Evolutionary conservation across 805 yeast genomes (phyloP), one percentile per base, ranked within the genome.

Genomic region (Starmerella kuoi): DNA sequence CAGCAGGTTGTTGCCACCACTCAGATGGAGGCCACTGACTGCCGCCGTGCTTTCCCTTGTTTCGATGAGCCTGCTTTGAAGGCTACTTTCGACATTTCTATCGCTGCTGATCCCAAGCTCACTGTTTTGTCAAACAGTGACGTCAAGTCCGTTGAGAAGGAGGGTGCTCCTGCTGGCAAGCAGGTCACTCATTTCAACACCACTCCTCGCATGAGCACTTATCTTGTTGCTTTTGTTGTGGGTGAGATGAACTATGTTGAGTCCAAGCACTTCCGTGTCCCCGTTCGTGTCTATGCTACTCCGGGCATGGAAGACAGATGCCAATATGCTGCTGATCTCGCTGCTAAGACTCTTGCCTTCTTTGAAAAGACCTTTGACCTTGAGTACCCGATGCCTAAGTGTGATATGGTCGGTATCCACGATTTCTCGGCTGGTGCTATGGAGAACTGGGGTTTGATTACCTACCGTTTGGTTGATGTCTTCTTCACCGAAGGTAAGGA

Each of bases 391-490:
- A 67, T 83, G 52, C 88, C 93, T 35, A 83, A 83, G 61, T 64
- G 82, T 59, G 94, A 84, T 57, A 66, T 81, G 61, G 65, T 84
- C 30, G 87, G 87, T 3, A 78, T 83, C 44, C 87, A 83, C 51
- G 74, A 80, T 39, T 80, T 78, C 57, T 73, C 82, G 25, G 86
- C 85, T 44, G 83, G 84, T 53, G 94, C 93, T 19, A 83, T 83
- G 94, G 94, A 83, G 63, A 84, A 84, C 65, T 83, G 87, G 83
- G 93, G 93, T 22, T 65, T 84, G 38, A 73, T 83, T 61, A 79
- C 71, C 54, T 82, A 72, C 63, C 78, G 77, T 54, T 68, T 73
- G 5, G 72, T 73, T 19, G 79, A 75, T 30, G 55, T 76, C 46
- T 67, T 69, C 59, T 79, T 78, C 51, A 88, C 79, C 58, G 84